A percentile compares a stretch with the other conserved stretches of the same genome.
phyloP scores from a whole-genome alignment of 1,139 yeast genomes.

The Arxiozyma heterogenica region DNA sequence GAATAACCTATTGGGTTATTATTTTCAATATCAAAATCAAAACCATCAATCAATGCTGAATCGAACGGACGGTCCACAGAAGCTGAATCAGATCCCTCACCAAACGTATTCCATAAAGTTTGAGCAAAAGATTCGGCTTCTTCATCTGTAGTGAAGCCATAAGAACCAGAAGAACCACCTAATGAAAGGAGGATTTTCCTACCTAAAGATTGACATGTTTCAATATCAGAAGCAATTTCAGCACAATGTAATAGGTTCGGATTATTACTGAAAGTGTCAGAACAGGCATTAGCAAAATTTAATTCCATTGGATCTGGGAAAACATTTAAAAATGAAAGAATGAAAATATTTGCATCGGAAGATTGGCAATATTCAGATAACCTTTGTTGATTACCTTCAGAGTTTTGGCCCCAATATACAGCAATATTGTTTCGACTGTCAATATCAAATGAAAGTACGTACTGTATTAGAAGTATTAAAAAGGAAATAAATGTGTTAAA shows the following conservation, averaged over 20 bases:
- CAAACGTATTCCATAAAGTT: constrained; percentile 77
- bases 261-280: constrained; percentile 38
- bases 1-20: constrained; percentile 46
- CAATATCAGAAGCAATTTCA: constrained; percentile 62
- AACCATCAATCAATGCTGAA: constrained; percentile 58
- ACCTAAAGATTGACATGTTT: constrained; percentile 74
- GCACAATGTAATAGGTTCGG: constrained; percentile 51
- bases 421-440: constrained; percentile 52
- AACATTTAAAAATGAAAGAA: constrained; percentile 58
- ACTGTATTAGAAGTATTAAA: neutral
- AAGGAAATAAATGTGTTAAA: neutral
- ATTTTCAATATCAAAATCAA: constrained; percentile 64
- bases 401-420: constrained; percentile 87
- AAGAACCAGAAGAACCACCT: constrained; percentile 80
- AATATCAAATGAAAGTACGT: constrained; percentile 8
- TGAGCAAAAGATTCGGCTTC: constrained; percentile 64
- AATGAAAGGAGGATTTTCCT: constrained; percentile 70
- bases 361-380: constrained; percentile 62
- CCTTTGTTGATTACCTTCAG: constrained; percentile 62
- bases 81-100: constrained; percentile 62
- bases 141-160: constrained; percentile 58
- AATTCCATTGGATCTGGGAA: constrained; percentile 50
- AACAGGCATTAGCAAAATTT: constrained; percentile 66
- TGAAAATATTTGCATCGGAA: constrained; percentile 59
- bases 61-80: constrained; percentile 64